Conservation (phyloP, 495 filamentous ascomycete genomes). For the Tuber umbilicatum region DNA sequence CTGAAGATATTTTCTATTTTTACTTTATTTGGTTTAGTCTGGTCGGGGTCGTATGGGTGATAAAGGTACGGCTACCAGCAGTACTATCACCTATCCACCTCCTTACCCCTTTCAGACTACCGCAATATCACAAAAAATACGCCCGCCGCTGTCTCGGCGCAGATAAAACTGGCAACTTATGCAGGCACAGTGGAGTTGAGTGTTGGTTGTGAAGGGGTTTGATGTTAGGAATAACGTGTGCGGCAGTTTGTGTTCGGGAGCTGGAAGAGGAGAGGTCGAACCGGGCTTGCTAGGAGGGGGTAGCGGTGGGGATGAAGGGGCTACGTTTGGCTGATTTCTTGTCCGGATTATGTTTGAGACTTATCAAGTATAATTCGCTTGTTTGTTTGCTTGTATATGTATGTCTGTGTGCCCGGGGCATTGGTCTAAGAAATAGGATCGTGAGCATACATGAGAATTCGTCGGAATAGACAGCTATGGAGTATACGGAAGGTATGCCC, state of each 20-base stretch:
- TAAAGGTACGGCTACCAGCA: no score
- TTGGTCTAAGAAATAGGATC: not conserved
- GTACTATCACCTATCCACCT: not conserved
- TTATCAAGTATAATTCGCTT: not conserved
- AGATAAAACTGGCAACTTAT: no score
- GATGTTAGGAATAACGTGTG: slow-evolving; percentile 19
- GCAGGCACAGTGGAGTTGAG: not conserved
- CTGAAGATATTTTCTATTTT: not conserved
- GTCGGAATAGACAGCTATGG: no score
- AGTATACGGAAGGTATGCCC: no score
- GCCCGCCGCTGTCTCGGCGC: no score
- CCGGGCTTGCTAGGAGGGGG: slow-evolving; percentile 20
- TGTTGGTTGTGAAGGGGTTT: slow-evolving; percentile 9
- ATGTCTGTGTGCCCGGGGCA: not conserved
- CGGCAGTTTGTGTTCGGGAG: slow-evolving; percentile 6
- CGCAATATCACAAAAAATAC: no score
- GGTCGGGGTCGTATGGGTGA: no score
- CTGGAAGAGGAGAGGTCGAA: not conserved
- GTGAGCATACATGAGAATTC: not conserved
- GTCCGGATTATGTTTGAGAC: not conserved
- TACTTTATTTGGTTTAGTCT: not conserved
- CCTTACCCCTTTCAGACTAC: not conserved
- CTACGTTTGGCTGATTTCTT: slow-evolving; percentile 9
- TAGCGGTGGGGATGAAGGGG: slow-evolving; percentile 12
- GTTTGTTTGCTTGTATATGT: not conserved